Evolutionary conservation across 1,284 basidiomycete species (phyloP).

Genomic region (Ustilago loliicola): DNA sequence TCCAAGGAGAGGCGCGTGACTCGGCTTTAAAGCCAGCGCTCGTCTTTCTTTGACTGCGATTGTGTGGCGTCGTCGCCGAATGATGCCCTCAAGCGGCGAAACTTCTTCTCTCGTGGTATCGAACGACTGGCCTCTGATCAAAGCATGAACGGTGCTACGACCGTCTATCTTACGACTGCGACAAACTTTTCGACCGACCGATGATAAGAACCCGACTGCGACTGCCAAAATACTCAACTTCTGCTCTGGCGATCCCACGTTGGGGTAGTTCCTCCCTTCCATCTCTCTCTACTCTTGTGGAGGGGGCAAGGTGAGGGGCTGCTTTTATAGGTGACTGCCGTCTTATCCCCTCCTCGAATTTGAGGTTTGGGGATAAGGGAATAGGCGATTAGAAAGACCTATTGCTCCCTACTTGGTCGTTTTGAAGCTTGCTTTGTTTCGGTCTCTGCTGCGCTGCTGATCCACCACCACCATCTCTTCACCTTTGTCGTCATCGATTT

Average conservation of each 20-base stretch:
- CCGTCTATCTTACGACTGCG: slow-evolving; percentile 1
- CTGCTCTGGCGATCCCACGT: slow-evolving; percentile 50
- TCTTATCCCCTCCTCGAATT: slow-evolving; percentile 30
- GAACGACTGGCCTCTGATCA: slow-evolving; percentile 13
- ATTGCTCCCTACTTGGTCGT: slow-evolving; percentile 46
- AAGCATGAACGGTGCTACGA: too few species aligned
- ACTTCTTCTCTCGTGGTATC: slow-evolving; percentile 6
- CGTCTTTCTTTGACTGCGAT: not conserved
- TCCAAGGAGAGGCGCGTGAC: not conserved
- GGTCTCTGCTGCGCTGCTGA: slow-evolving; percentile 9
- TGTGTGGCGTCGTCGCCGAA: slow-evolving; percentile 31
- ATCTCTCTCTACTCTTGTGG: not conserved
- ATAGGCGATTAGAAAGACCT: slow-evolving; percentile 51
- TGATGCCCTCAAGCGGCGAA: slow-evolving; percentile 51
- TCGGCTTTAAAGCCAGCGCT: slow-evolving; percentile 46
- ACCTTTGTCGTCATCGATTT: not conserved
- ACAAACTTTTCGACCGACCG: slow-evolving; percentile 4
- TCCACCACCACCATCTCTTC: not conserved
- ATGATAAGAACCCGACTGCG: slow-evolving; percentile 19
- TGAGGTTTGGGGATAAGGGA: slow-evolving; percentile 32
- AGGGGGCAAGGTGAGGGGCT: not conserved
- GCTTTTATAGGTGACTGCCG: slow-evolving; percentile 38
- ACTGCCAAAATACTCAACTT: slow-evolving; percentile 22
- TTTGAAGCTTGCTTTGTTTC: not conserved
- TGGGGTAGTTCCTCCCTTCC: slow-evolving; percentile 19